Conservation (phyloP, 139 green algal genomes). For the Chlorella sp. region DNA sequence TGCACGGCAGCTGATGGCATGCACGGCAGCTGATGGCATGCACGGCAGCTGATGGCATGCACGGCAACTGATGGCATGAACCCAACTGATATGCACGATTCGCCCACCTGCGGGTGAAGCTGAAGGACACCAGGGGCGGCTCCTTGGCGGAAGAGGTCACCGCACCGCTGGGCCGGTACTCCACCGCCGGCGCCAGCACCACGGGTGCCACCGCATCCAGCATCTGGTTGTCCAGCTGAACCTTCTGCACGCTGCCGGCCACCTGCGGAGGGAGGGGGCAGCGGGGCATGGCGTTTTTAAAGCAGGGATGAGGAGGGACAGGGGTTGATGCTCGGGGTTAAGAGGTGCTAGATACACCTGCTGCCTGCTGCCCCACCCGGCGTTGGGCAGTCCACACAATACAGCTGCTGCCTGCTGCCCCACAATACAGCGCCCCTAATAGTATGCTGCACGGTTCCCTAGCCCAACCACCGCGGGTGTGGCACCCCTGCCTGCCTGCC, state of each 20-base stretch:
- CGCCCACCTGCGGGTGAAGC: constrained; percentile 42
- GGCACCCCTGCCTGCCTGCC: not conserved
- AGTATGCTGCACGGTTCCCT: too few species aligned
- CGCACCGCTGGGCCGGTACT: constrained; percentile 18
- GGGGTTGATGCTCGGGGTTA: not conserved
- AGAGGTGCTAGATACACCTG: not conserved
- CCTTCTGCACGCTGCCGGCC: constrained; percentile 56
- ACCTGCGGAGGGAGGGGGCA: constrained; percentile 30
- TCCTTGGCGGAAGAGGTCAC: not conserved
- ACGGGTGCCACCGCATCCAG: constrained; percentile 82
- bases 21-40: too few species aligned
- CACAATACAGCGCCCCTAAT: too few species aligned
- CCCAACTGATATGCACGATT: too few species aligned
- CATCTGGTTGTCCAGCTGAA: constrained; percentile 93
- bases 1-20: too few species aligned
- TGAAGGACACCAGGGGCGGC: constrained; percentile 56
- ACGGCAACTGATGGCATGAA: too few species aligned
- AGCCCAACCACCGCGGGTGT: too few species aligned
- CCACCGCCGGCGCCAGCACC: constrained; percentile 72
- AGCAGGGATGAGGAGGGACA: not conserved
- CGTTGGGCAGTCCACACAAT: not conserved
- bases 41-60: too few species aligned
- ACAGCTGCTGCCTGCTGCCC: not conserved
- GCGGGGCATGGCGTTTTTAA: too few species aligned
- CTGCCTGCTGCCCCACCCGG: not conserved